These are phyloP conservation scores for Magnolia sinica DNA, from an alignment of 164 flowering plant species.

Conservation along the genomic window DNA sequence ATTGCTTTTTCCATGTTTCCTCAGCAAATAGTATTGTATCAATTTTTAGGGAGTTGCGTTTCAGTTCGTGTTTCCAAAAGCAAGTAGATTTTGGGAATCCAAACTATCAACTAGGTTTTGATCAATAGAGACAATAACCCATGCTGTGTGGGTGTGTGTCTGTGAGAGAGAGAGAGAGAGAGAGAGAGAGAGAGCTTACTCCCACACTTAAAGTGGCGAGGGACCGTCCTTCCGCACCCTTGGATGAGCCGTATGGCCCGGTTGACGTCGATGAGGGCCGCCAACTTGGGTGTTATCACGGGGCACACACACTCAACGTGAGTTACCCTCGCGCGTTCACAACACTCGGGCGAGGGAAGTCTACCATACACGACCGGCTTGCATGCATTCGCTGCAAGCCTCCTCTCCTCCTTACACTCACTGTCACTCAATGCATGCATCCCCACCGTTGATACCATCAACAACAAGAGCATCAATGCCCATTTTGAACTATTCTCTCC, in stretches of 20 bases:
- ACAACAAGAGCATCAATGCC: neutral
- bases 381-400: conserved; percentile 19
- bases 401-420: conserved; percentile 18
- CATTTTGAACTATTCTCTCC: neutral
- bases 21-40: too few relatives aligned
- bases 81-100: neutral
- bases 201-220: conserved; percentile 41
- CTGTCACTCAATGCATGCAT: conserved; percentile 2
- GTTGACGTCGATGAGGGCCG: conserved; percentile 26
- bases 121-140: neutral
- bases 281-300: conserved; percentile 24
- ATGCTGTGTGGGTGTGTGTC: neutral
- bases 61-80: too few relatives aligned
- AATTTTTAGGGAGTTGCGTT: too few relatives aligned
- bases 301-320: conserved; percentile 37
- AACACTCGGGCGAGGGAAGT: conserved; percentile 24
- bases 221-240: conserved; percentile 41
- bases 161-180: neutral
- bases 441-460: neutral
- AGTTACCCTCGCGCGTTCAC: conserved; percentile 22
- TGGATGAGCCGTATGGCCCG: conserved; percentile 23
- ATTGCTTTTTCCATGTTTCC: too few relatives aligned
- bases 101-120: neutral
- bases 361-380: conserved; percentile 24
- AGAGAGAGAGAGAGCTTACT: conserved; percentile 23